Conservation (phyloP, 2,329 filamentous ascomycete genomes). For the Calonectria hawksworthii region DNA sequence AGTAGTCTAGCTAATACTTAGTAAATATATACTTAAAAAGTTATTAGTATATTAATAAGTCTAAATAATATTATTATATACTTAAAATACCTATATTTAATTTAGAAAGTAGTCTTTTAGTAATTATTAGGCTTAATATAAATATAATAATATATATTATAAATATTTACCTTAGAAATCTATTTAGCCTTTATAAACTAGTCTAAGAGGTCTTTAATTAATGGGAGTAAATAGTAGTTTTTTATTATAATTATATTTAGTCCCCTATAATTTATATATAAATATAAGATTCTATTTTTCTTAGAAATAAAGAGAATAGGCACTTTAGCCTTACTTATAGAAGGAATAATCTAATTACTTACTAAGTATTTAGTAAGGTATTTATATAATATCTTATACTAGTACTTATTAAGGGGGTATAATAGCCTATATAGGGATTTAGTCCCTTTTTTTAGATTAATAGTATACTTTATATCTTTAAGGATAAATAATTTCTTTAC, state of each 20-base stretch:
- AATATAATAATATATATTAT: conserved; percentile 30
- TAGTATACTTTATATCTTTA: conserved; percentile 21
- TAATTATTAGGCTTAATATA: conserved; percentile 25
- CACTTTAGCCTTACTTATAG: conserved; percentile 16
- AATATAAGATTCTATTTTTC: conserved; percentile 15
- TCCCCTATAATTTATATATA: conserved; percentile 33
- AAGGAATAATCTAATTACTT: conserved; percentile 19
- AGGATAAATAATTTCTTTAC: neutral
- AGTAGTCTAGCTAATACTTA: conserved; percentile 26
- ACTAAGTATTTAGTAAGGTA: conserved; percentile 25
- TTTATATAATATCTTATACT: conserved; percentile 23
- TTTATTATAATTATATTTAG: conserved; percentile 32
- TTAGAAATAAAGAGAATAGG: conserved; percentile 28
- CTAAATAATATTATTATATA: conserved; percentile 34
- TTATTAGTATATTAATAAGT: conserved; percentile 31
- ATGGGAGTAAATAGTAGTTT: conserved; percentile 24
- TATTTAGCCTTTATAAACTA: conserved; percentile 18
- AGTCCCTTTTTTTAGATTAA: conserved; percentile 12
- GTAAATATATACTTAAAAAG: conserved; percentile 33
- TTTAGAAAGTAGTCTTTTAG: conserved; percentile 29
- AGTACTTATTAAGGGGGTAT: conserved; percentile 22
- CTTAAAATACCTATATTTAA: conserved; percentile 32
- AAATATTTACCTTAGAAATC: conserved; percentile 28
- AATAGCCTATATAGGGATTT: conserved; percentile 15
- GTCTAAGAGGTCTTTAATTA: conserved; percentile 25